These are phyloP conservation scores for Arabidopsis thaliana DNA, from an alignment of 345 rosid genomes.

Conservation along the genomic window TAIR10.1 NC_003076.8:19262501-19263000, in stretches of 20 bases:
- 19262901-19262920: slow-evolving; percentile 59
- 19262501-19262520: neutral
- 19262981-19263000: slow-evolving; percentile 58
- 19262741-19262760: slow-evolving; percentile 77
- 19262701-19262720: slow-evolving; percentile 71
- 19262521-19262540: neutral
- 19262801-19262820: slow-evolving; percentile 57
- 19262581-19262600: slow-evolving; percentile 1
- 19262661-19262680: slow-evolving; percentile 62
- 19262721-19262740: slow-evolving; percentile 66
- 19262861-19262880: slow-evolving; percentile 38
- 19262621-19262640: neutral
- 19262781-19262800: slow-evolving; percentile 52
- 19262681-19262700: slow-evolving; percentile 69
- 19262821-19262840: slow-evolving; percentile 44
- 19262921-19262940: slow-evolving; percentile 75
- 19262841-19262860: slow-evolving; percentile 21
- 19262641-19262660: slow-evolving; percentile 41
- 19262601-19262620: slow-evolving; percentile 21
- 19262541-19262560: neutral
- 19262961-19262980: slow-evolving; percentile 41
- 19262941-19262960: slow-evolving; percentile 38
- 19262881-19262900: slow-evolving; percentile 51
- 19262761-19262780: slow-evolving; percentile 55
- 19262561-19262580: neutral